phyloP scores from a whole-genome alignment of 164 flowering plant species.

The Vitis rupestris region DNA sequence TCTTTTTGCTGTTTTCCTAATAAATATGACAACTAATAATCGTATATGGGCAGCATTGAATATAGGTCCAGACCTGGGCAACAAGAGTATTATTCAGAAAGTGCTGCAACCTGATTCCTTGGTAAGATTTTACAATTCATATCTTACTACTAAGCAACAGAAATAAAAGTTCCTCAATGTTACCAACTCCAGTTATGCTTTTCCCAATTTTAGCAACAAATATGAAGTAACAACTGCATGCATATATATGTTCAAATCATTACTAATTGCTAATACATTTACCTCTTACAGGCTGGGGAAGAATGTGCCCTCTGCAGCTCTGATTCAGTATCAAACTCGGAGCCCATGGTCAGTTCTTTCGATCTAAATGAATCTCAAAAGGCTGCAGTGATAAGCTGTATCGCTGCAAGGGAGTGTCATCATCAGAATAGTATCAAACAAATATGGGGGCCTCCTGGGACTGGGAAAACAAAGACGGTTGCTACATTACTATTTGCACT shows the following conservation, averaged over 20 bases:
- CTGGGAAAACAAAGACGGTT: constrained; percentile 56
- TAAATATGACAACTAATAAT: constrained; percentile 36
- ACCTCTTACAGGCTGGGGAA: constrained; percentile 5
- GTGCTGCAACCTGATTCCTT: constrained; percentile 21
- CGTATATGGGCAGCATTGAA: constrained; percentile 48
- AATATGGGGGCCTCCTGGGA: constrained; percentile 70
- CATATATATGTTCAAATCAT: too few relatives aligned
- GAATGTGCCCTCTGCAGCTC: constrained; percentile 22
- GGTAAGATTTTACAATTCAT: constrained; percentile 13
- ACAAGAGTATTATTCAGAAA: constrained; percentile 24
- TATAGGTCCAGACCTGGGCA: neutral
- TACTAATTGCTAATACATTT: too few relatives aligned
- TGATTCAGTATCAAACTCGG: neutral
- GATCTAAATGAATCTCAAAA: constrained; percentile 38
- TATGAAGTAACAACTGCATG: too few relatives aligned
- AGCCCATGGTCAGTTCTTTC: constrained; percentile 4
- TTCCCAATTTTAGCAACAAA: too few relatives aligned
- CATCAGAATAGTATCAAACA: constrained; percentile 34
- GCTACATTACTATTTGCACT: constrained; percentile 29
- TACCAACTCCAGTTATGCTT: too few relatives aligned
- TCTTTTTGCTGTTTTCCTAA: constrained; percentile 35
- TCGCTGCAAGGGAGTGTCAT: constrained; percentile 22
- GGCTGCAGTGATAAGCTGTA: constrained; percentile 33
- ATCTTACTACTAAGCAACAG: too few relatives aligned
- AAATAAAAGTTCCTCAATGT: too few relatives aligned